Evolutionary conservation across 1,284 basidiomycete species (phyloP), one percentile per base, ranked within the genome.

Genomic region (Boletus sp.): DNA sequence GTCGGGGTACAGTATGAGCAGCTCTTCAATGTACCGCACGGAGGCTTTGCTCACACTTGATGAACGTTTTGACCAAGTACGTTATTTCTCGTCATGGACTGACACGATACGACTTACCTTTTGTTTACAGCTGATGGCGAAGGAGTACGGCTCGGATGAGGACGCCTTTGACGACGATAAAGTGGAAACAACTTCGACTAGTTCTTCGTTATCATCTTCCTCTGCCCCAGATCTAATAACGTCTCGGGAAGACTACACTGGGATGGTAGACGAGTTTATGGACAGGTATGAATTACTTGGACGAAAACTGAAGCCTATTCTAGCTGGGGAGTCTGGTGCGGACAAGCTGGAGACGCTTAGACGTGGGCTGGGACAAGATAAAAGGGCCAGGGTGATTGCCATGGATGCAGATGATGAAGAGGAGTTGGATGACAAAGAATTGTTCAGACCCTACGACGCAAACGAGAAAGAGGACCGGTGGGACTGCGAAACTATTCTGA

Each of bases 1-100:
- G 2, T 91, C 91, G 17, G 91, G 91, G 10, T 94, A 94, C 74
- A 91, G 88, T 64, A 98, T 99, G 95, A 95, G 88, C 62, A 94
- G 91, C 58, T 94, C 92, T 3, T 92, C 92, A 20, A 94, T 99
- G 89, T 91, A 84, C 70, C 80, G 96, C 34, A 99, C 93, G 60
- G 83, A 94, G 58, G 86, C 91, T 0, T 71, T 99, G 29, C 82
- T 88, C 38, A 86, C 84, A 5, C 76, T 99, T 23, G 96, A 99
- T 62, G 92, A 96, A 58, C 82, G 84, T 10, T 99, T 99, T 61
- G 94, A 98, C 59, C 82, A 91, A 77, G 93, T 92, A 57, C 56
- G 77, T 50, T 29, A 9, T 23, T 37, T 37, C 17, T 33, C 37
- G 7, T 29, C 8, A n/a, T 20, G 26, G 33, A 8, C 17, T 20